These are phyloP conservation scores for Sanghuangporus weigelae DNA, from an alignment of 1,284 basidiomycete species.

Conservation along the genomic window DNA sequence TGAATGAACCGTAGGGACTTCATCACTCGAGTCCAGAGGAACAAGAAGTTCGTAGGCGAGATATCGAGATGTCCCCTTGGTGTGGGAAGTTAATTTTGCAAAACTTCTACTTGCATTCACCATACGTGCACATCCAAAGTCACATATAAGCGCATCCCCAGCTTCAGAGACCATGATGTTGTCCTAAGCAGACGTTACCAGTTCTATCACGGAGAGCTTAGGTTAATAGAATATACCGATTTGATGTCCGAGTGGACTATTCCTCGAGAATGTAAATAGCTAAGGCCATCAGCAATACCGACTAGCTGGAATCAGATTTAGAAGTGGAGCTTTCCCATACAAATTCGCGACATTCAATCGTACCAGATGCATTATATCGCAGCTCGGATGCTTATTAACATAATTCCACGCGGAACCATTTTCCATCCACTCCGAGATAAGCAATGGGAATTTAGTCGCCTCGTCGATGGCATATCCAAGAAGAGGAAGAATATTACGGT, in stretches of 20 bases:
- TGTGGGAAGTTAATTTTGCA: neutral
- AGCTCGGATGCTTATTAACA: neutral
- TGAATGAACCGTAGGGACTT: neutral
- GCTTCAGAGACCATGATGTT: neutral
- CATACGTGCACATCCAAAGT: conserved; percentile 6
- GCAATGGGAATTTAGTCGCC: neutral
- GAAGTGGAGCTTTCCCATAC: too few relatives aligned
- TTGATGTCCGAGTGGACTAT: conserved; percentile 11
- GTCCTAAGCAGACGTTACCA: neutral
- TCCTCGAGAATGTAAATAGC: neutral
- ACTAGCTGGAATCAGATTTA: neutral
- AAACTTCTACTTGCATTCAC: neutral
- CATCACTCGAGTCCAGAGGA: too few relatives aligned
- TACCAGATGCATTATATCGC: conserved; percentile 3
- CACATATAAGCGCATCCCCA: neutral
- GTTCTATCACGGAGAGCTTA: neutral
- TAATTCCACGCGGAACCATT: conserved; percentile 4
- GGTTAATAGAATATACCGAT: neutral
- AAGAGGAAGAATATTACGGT: conserved; percentile 15
- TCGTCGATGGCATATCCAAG: conserved; percentile 7
- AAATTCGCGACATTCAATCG: neutral
- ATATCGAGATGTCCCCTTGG: neutral
- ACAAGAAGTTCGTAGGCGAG: neutral
- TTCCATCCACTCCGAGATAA: conserved; percentile 15
- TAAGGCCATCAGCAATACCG: neutral